phyloP scores from a whole-genome alignment of 352 stramenopile genomes.

The Phytophthora pistaciae region DNA sequence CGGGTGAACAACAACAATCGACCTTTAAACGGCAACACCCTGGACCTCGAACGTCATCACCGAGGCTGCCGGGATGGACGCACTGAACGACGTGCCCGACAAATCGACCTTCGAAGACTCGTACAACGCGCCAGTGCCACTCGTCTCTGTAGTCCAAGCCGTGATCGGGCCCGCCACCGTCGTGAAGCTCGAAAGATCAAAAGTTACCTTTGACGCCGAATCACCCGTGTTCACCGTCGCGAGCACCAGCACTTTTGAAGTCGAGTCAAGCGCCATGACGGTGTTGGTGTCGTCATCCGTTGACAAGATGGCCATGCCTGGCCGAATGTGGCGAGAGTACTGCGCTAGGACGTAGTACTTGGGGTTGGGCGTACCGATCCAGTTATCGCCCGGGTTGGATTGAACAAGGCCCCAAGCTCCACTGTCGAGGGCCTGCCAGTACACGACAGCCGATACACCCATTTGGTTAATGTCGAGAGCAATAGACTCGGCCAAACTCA shows the following conservation, averaged over 20 bases:
- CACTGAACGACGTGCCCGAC: slow-evolving; percentile 36
- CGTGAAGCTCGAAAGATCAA: slow-evolving; percentile 48
- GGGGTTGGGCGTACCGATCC: not conserved
- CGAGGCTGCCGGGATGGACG: slow-evolving; percentile 38
- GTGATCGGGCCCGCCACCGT: slow-evolving; percentile 33
- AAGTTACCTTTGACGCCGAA: slow-evolving; percentile 37
- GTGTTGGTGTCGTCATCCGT: not conserved
- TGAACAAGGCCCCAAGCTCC: slow-evolving; percentile 39
- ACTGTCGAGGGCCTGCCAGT: slow-evolving; percentile 66
- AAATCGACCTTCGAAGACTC: slow-evolving; percentile 35
- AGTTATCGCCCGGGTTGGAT: not conserved
- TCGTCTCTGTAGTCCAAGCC: slow-evolving; percentile 61
- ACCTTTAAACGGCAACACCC: slow-evolving; percentile 15
- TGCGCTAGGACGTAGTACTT: not conserved
- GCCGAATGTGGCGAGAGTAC: not conserved
- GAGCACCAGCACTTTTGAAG: slow-evolving; percentile 42
- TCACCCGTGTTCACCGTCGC: slow-evolving; percentile 51
- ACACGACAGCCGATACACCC: slow-evolving; percentile 64
- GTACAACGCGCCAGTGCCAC: slow-evolving; percentile 38
- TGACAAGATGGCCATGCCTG: not conserved
- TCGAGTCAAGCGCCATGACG: not conserved
- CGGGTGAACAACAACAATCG: not conserved
- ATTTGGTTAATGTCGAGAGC: slow-evolving; percentile 67
- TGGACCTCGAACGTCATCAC: slow-evolving; percentile 60
- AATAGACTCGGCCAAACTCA: slow-evolving; percentile 60